Conservation (phyloP, 129 eudicot genomes). For the Ambrosia artemisiifolia region DNA sequence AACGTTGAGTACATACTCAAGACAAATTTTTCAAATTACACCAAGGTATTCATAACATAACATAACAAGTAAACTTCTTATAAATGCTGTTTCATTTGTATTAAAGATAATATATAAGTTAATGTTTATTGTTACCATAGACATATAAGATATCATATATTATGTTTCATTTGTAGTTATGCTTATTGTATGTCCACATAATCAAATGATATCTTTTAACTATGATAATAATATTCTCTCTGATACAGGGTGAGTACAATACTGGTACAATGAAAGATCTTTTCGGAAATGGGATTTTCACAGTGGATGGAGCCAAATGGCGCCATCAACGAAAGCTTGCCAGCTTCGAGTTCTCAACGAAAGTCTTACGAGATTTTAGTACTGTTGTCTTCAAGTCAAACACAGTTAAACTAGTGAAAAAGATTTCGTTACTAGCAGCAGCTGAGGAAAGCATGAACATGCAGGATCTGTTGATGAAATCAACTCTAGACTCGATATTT, state of each 20-base stretch:
- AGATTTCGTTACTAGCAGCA: conserved; percentile 26
- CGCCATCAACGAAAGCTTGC: conserved; percentile 71
- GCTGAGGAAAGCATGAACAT: conserved; percentile 6
- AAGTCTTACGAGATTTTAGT: conserved; percentile 54
- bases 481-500: conserved; percentile 6
- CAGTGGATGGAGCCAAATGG: conserved; percentile 66
- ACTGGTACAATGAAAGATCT: conserved; percentile 40
- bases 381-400: conserved; percentile 37
- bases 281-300: conserved; percentile 62
- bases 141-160: no score
- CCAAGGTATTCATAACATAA: conserved; percentile 27
- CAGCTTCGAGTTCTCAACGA: conserved; percentile 57
- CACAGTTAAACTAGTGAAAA: conserved; percentile 43
- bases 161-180: no score
- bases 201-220: no score
- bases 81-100: not conserved
- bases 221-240: no score
- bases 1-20: conserved; percentile 56
- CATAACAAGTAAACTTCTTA: not conserved
- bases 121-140: no score
- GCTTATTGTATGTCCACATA: no score
- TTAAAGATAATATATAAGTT: no score
- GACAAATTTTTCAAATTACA: conserved; percentile 56
- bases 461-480: conserved; percentile 5
- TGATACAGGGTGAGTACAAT: conserved; percentile 38